A percentile compares a stretch with the other conserved stretches of the same genome.
Evolutionary conservation across 1,139 yeast genomes (phyloP).

Genomic region (Saccharomyces hybrid): DNA sequence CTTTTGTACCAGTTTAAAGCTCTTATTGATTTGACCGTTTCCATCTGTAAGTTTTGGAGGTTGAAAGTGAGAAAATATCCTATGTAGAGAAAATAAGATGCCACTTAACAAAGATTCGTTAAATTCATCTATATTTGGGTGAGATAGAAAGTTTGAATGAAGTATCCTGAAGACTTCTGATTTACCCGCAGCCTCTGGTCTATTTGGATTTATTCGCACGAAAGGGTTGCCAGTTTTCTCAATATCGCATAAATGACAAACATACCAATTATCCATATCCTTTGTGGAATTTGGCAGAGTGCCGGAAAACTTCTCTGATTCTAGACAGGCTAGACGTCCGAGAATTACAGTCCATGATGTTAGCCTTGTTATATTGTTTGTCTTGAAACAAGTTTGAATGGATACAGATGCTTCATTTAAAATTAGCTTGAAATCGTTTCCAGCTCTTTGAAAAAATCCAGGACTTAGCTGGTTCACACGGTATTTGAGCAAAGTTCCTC

Average conservation of each 20-base stretch:
- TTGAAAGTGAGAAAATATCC: constrained; percentile 43
- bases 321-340: constrained; percentile 23
- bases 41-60: constrained; percentile 32
- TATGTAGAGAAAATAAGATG: constrained; percentile 40
- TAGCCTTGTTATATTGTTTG: constrained; percentile 12
- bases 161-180: constrained; percentile 26
- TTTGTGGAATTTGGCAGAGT: not conserved
- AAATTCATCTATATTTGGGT: constrained; percentile 16
- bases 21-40: constrained; percentile 12
- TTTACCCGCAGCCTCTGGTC: constrained; percentile 23
- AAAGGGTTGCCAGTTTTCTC: constrained; percentile 17
- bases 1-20: constrained; percentile 21
- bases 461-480: constrained; percentile 12
- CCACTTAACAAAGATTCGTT: constrained; percentile 35
- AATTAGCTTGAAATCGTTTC: constrained; percentile 5
- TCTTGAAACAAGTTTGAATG: constrained; percentile 14
- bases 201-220: constrained; percentile 23
- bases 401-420: constrained; percentile 13
- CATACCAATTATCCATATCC: constrained; percentile 6
- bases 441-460: constrained; percentile 8
- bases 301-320: constrained; percentile 3
- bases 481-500: constrained; percentile 4
- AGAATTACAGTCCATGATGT: constrained; percentile 16
- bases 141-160: constrained; percentile 17
- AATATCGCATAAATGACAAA: constrained; percentile 40